Percentiles rank a stretch among this genome's conserved stretches.
Evolutionary conservation across 2,329 filamentous ascomycete species (phyloP).

Genomic region (Lachnum nothofagi): DNA sequence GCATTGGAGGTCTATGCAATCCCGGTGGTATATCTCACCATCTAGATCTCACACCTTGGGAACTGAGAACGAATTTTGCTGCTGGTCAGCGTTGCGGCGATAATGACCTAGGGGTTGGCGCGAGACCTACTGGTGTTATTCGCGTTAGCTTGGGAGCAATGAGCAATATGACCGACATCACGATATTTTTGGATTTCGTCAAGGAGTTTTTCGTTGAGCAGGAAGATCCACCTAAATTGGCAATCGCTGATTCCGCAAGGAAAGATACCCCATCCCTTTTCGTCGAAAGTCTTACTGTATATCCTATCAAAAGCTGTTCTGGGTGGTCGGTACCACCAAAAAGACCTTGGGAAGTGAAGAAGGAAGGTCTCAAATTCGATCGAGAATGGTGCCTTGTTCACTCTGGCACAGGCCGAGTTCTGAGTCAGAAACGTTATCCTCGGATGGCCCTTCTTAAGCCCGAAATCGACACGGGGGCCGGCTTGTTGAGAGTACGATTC

Average conservation of each 20-base stretch:
- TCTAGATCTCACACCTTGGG: conserved; percentile 70
- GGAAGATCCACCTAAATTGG: background rate
- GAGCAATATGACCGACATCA: conserved; percentile 73
- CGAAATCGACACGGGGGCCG: conserved; percentile 62
- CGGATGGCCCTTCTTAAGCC: conserved; percentile 82
- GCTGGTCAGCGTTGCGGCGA: conserved; percentile 79
- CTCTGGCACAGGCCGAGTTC: conserved; percentile 71
- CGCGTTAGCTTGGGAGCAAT: conserved; percentile 84
- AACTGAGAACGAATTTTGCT: conserved; percentile 80
- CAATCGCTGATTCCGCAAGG: background rate
- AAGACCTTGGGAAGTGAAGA: conserved; percentile 67
- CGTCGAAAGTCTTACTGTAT: conserved; percentile 67
- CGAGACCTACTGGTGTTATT: conserved; percentile 83
- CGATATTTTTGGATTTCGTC: conserved; percentile 66
- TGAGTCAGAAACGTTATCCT: conserved; percentile 85
- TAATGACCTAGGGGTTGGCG: conserved; percentile 63
- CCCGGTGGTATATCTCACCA: conserved; percentile 76
- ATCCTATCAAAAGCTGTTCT: conserved; percentile 91
- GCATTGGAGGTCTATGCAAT: conserved; percentile 87
- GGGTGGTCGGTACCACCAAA: conserved; percentile 65
- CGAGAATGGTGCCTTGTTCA: conserved; percentile 95
- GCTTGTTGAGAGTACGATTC: conserved; percentile 59
- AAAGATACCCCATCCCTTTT: conserved; percentile 31
- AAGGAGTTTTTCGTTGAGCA: conserved; percentile 53
- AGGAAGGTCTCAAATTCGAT: conserved; percentile 88